Base-by-base conservation (phyloP, 345 rosid species). In the Eucalyptus shirleyi region DNA sequence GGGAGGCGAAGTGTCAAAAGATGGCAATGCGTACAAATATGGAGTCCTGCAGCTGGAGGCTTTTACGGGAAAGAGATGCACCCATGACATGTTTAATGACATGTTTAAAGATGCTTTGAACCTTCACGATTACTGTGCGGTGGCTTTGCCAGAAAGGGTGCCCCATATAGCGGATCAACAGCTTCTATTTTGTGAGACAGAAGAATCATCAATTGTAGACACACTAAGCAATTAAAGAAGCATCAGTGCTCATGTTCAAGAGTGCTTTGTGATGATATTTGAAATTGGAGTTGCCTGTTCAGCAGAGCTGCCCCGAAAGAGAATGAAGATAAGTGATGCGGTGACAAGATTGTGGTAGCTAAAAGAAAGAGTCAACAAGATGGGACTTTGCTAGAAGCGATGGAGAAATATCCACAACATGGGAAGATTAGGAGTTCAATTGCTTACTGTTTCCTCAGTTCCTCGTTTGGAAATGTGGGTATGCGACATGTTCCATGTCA, bases 251-350 rank as follows among this genome's bases (percentile, higher is more conserved):
- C 5, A 21, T 55, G 60, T 9, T 55, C 60, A 55, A 55, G 60
- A 2, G 60, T 0, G 28, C 60, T 23, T 55, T 0, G 5, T 0
- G 0, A 55, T 55, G 5, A 55, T 55, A 55, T 55, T 55, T 23
- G 60, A 55, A 55, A 55, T 55, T 55, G 60, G 60, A 55, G 28
- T 55, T 23, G 60, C 60, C 0, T 55, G 2, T 55, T 55, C 5
- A 8, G 12, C 0, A 55, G 28, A 55, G 60, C 12, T 23, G 28
- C 60, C 60, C 11, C 12, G 3, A 55, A 0, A 55, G 12, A 55
- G 60, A 23, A 0, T 55, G 60, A 55, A 55, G 60, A 23, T 55
- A 9, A 9, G 60, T 0, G 12, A 55, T 0, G 60, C 60, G 60
- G 60, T 55, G 60, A 55, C 60, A 55, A 55, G 60, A 23, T 55